Evolutionary conservation across 2,329 filamentous ascomycete species (phyloP).

Genomic region (Saccharata proteae): DNA sequence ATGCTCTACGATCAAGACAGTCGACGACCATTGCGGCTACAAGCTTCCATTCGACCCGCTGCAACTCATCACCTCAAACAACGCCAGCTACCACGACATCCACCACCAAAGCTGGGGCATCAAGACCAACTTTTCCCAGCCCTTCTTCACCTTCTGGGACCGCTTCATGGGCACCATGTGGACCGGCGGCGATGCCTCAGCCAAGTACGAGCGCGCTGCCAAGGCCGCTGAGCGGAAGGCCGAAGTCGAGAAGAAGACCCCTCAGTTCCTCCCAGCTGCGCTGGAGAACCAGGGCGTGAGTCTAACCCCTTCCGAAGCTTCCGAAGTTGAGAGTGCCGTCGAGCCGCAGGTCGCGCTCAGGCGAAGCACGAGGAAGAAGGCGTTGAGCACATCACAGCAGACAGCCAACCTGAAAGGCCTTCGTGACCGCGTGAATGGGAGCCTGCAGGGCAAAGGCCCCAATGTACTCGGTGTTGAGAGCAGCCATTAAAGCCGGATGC

Average conservation of each 20-base stretch:
- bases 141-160: slow-evolving; percentile 96
- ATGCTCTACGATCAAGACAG: slow-evolving; percentile 83
- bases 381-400: slow-evolving; percentile 24
- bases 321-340: slow-evolving; percentile 16
- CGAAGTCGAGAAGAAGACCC: slow-evolving; percentile 30
- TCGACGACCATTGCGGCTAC: slow-evolving; percentile 96
- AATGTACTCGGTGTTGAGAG: slow-evolving; percentile 35
- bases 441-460: slow-evolving; percentile 32
- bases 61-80: slow-evolving; percentile 86
- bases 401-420: slow-evolving; percentile 31
- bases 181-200: slow-evolving; percentile 53
- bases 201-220: slow-evolving; percentile 46
- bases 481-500: slow-evolving; percentile 19
- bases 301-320: slow-evolving; percentile 11
- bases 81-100: slow-evolving; percentile 92
- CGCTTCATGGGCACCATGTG: slow-evolving; percentile 69
- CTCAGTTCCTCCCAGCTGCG: slow-evolving; percentile 12
- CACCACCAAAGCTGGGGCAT: slow-evolving; percentile 99
- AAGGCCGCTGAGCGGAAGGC: slow-evolving; percentile 45
- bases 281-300: slow-evolving; percentile 4
- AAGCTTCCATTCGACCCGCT: slow-evolving; percentile 90
- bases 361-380: slow-evolving; percentile 30
- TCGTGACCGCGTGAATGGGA: slow-evolving; percentile 33
- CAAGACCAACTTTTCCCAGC: slow-evolving; percentile 86
- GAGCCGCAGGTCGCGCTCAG: slow-evolving; percentile 21